Base-by-base conservation (phyloP, 176 grass and related monocot genomes). In the Carex kokanica region DNA sequence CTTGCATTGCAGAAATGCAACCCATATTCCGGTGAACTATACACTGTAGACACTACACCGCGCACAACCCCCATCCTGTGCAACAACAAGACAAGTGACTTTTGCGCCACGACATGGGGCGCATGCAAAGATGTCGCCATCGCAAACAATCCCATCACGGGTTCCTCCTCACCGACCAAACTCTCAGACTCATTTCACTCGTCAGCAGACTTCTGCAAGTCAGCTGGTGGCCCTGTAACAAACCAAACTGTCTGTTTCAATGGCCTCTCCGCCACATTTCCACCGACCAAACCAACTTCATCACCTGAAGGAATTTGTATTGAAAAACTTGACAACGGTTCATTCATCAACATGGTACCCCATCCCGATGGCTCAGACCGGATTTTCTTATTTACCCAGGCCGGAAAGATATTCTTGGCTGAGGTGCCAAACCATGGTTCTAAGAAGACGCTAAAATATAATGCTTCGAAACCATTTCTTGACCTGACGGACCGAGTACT, bases 401-500 rank as follows among this genome's bases (percentile, higher is more conserved):
- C 83, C 1, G 94, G 94, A 1, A 88, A 92, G 68, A 89, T 98
- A 64, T 94, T 88, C 91, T 70, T 98, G 3, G 95, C 90, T 61
- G 79, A 88, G 53, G 70, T 98, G 31, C 92, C 95, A 29, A 78
- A 82, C 31, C 85, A 87, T 3, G 84, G 89, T 14, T 89, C 91
- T 51, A 82, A 88, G 51, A 31, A 82, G 78, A 12, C 31, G 18
- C 27, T 98, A 34, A 21, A 62, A n/a, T 0, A 92, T 5, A 89
- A 94, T 85, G 12, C 24, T 29, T 18, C 86, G 2, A 68, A 25
- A 74, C 87, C 92, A 52, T 95, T 98, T 80, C 87, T 98, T 6
- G 92, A 98, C 89, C 85, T 98, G 68, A 90, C 92, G 18, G 92
- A 93, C 84, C 88, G 92, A 84, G 90, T 93, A n/a, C 83, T 87